Evolutionary conservation across 257 asterid species (phyloP).

Genomic region (Lavandula angustifolia): DNA sequence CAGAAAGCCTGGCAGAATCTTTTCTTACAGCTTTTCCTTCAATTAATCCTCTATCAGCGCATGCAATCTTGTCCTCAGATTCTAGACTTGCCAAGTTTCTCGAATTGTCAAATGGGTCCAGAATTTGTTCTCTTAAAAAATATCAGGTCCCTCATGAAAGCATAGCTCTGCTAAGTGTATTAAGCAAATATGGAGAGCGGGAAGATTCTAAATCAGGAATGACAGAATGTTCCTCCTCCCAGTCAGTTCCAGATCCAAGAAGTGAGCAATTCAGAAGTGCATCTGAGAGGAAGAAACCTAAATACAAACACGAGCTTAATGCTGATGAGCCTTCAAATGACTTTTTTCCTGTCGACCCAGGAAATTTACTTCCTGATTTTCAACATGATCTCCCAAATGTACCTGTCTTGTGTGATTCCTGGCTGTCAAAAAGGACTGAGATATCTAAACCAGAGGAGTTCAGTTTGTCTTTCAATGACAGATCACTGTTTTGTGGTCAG

Average conservation of each 20-base stretch:
- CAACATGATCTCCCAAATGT: slow-evolving; percentile 44
- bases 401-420: slow-evolving; percentile 44
- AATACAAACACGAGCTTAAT: slow-evolving; percentile 41
- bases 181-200: slow-evolving; percentile 75
- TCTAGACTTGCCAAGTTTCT: slow-evolving; percentile 64
- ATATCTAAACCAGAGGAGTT: slow-evolving; percentile 42
- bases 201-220: slow-evolving; percentile 87
- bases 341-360: slow-evolving; percentile 46
- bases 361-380: slow-evolving; percentile 43
- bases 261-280: slow-evolving; percentile 46
- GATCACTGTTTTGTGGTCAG: slow-evolving; percentile 35
- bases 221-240: slow-evolving; percentile 92
- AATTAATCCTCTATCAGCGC: slow-evolving; percentile 88
- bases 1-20: slow-evolving; percentile 85
- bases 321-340: slow-evolving; percentile 41
- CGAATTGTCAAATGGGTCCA: slow-evolving; percentile 53
- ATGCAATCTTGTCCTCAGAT: slow-evolving; percentile 80
- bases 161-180: slow-evolving; percentile 58
- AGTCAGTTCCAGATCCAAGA: slow-evolving; percentile 65
- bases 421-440: slow-evolving; percentile 48
- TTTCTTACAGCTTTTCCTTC: slow-evolving; percentile 93
- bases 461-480: slow-evolving; percentile 45
- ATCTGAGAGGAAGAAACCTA: slow-evolving; percentile 54
- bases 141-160: slow-evolving; percentile 72
- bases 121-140: slow-evolving; percentile 56